phyloP scores from a whole-genome alignment of 371 early-diverging fungal genomes.

The Mucor sp. region DNA sequence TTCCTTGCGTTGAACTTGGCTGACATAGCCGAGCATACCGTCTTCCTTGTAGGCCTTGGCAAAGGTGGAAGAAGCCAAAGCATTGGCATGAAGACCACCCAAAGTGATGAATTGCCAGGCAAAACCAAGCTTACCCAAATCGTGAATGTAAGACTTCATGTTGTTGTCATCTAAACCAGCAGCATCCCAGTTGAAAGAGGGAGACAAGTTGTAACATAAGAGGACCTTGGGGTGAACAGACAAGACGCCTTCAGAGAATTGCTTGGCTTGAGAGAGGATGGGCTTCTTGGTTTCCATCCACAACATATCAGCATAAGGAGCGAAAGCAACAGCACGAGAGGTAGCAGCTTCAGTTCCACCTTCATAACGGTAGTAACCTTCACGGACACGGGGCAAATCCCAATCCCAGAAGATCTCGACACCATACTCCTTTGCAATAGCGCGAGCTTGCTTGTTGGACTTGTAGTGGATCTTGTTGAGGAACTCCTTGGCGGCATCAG shows the following conservation, averaged over 20 bases:
- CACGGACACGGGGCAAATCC: constrained; percentile 92
- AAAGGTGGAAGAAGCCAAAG: constrained; percentile 79
- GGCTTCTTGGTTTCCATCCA: constrained; percentile 99
- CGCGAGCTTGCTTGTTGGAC: constrained; percentile 84
- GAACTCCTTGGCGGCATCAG: constrained; percentile 57
- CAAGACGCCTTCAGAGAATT: constrained; percentile 86
- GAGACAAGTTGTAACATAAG: constrained; percentile 96
- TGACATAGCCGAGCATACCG: constrained; percentile 96
- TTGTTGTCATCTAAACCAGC: constrained; percentile 92
- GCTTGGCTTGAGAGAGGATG: constrained; percentile 87
- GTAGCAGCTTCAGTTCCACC: constrained; percentile 93
- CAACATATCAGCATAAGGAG: constrained; percentile 93
- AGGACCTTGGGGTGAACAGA: constrained; percentile 56
- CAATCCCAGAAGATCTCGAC: constrained; percentile 89
- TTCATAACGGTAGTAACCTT: constrained; percentile 95
- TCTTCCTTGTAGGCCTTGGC: constrained; percentile 84
- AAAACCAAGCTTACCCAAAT: constrained; percentile 93
- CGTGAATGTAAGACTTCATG: constrained; percentile 79
- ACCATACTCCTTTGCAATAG: constrained; percentile 76
- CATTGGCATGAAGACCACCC: constrained; percentile 96
- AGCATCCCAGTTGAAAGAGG: constrained; percentile 98
- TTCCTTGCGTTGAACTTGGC: constrained; percentile 93
- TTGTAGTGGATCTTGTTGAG: constrained; percentile 58
- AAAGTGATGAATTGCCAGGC: constrained; percentile 98
- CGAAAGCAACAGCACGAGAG: constrained; percentile 86